These are phyloP conservation scores for Geranium brycei DNA, from an alignment of 345 rosid genomes.

Conservation along the genomic window DNA sequence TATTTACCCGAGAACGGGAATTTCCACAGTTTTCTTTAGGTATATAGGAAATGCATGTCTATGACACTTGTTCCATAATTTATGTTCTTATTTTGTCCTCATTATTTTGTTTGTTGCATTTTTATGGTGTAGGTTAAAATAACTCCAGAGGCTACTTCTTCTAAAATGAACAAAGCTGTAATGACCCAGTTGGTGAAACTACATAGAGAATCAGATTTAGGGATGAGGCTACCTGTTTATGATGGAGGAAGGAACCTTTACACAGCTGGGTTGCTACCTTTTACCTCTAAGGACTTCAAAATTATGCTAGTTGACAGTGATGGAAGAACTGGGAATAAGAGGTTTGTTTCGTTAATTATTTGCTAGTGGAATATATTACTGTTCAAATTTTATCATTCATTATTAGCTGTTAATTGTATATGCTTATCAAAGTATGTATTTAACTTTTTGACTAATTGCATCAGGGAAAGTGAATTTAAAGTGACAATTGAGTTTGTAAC, in stretches of 20 bases:
- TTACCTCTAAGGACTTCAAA: constrained; percentile 68
- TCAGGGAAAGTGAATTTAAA: constrained; percentile 67
- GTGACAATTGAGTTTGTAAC: constrained; percentile 80
- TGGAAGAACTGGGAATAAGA: constrained; percentile 29
- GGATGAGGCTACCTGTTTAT: constrained; percentile 89
- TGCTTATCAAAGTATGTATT: neutral
- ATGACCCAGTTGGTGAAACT: constrained; percentile 83
- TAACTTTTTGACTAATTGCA: constrained; percentile 16
- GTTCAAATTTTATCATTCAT: no score
- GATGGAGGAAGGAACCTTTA: constrained; percentile 94
- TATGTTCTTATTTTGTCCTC: constrained; percentile 17
- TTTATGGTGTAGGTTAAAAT: constrained; percentile 66
- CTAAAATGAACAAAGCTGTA: constrained; percentile 69
- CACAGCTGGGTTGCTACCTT: constrained; percentile 95
- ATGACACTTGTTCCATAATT: constrained; percentile 14
- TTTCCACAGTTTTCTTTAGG: neutral
- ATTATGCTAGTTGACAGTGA: constrained; percentile 71
- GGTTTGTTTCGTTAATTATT: constrained; percentile 19
- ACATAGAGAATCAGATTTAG: constrained; percentile 79
- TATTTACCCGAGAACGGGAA: constrained; percentile 6
- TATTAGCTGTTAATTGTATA: no score
- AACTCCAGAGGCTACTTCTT: constrained; percentile 86
- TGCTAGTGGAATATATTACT: constrained; percentile 13
- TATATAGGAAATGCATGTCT: constrained; percentile 2
- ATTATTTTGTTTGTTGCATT: constrained; percentile 10